Conservation (phyloP, 805 yeast genomes). For the Ogataea thermomethanolica region DNA sequence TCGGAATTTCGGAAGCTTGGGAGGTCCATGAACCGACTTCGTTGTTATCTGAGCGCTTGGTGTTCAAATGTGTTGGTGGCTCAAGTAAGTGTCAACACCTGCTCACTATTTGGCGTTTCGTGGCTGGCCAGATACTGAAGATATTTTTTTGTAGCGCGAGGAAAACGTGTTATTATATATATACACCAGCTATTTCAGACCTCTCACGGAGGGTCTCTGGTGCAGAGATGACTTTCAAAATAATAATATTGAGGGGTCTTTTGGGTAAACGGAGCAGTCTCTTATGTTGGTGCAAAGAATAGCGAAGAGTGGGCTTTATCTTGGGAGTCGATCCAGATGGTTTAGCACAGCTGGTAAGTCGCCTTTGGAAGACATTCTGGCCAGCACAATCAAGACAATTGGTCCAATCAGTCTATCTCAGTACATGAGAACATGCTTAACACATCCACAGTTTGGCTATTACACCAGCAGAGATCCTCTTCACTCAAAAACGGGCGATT, state of each 20-base stretch:
- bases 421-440: conserved; percentile 77
- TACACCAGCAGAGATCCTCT: conserved; percentile 76
- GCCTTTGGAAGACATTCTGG: conserved; percentile 30
- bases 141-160: not conserved
- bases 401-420: conserved; percentile 75
- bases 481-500: conserved; percentile 53
- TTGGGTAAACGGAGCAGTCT: no score
- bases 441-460: conserved; percentile 75
- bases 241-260: no score
- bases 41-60: no score
- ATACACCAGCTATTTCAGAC: not conserved
- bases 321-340: no score
- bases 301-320: no score
- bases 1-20: not conserved
- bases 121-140: no score
- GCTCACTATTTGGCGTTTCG: no score
- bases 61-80: not conserved
- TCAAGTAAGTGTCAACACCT: no score
- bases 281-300: no score
- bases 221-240: not conserved
- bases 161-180: not conserved
- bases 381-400: conserved; percentile 54
- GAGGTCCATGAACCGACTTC: conserved; percentile 2
- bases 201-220: not conserved
- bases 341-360: not conserved